These are phyloP conservation scores for Thelonectria blattea DNA, from an alignment of 2,329 filamentous ascomycete species.

Conservation along the genomic window DNA sequence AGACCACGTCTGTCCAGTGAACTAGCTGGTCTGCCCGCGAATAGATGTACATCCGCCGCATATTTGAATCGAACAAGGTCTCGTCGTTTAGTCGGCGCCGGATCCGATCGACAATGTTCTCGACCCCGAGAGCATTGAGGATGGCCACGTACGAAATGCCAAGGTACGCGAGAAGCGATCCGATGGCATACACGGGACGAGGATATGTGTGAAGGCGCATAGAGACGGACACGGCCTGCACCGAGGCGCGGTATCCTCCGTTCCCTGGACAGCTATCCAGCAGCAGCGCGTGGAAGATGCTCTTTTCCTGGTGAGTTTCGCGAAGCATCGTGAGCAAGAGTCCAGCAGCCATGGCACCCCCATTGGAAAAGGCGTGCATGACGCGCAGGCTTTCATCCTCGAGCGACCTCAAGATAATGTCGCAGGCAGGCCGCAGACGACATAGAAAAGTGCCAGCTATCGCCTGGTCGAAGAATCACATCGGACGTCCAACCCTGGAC, in stretches of 20 bases:
- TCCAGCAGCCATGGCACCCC: background rate
- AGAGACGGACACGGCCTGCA: background rate
- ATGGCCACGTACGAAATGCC: background rate
- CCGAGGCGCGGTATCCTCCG: background rate
- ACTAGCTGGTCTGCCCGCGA: conserved; percentile 6
- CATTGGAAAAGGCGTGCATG: too few relatives aligned
- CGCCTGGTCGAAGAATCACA: too few relatives aligned
- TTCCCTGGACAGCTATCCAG: conserved; percentile 1
- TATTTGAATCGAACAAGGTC: background rate
- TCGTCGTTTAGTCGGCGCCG: conserved; percentile 9
- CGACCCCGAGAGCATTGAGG: background rate
- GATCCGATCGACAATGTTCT: conserved; percentile 7
- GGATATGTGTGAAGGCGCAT: background rate
- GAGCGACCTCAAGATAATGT: too few relatives aligned
- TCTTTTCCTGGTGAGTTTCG: background rate
- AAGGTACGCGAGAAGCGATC: background rate
- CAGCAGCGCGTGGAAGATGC: conserved; percentile 1
- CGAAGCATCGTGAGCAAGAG: background rate
- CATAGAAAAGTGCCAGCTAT: too few relatives aligned
- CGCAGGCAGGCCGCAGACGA: too few relatives aligned
- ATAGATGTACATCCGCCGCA: conserved; percentile 9
- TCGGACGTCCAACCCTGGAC: too few relatives aligned
- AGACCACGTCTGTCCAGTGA: background rate
- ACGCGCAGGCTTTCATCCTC: too few relatives aligned
- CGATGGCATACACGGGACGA: background rate